Evolutionary conservation across 192 early-diverging fungal genomes (phyloP).

Genomic region (Mortierella claussenii): DNA sequence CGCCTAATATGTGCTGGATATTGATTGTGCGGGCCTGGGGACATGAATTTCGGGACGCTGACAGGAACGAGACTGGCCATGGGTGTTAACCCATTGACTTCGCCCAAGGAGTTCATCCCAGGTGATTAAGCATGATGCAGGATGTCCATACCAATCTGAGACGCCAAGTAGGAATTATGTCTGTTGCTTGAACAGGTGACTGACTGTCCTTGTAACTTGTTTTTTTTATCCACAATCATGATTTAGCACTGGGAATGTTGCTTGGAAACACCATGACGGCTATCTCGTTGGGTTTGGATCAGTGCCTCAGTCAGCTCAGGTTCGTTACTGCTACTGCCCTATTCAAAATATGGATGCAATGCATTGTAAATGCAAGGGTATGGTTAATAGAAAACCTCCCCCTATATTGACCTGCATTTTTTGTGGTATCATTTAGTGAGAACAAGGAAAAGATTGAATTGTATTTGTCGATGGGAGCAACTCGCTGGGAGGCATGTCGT

Average conservation of each 20-base stretch:
- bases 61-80: slow-evolving; percentile 73
- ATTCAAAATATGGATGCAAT: no score
- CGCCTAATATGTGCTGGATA: no score
- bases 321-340: no score
- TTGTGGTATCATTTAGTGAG: slow-evolving; percentile 44
- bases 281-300: slow-evolving; percentile 71
- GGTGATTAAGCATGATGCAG: slow-evolving; percentile 21
- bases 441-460: slow-evolving; percentile 60
- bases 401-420: neutral
- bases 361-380: neutral
- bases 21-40: no score
- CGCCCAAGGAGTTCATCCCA: slow-evolving; percentile 85
- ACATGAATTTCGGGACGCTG: no score
- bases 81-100: slow-evolving; percentile 73
- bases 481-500: slow-evolving; percentile 82
- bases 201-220: neutral
- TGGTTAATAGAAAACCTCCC: neutral
- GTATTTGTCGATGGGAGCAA: slow-evolving; percentile 78
- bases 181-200: no score
- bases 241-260: slow-evolving; percentile 83
- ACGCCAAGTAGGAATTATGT: no score
- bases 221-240: neutral
- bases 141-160: no score
- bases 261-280: slow-evolving; percentile 84
- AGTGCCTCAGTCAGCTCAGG: slow-evolving; percentile 70